These are phyloP conservation scores for Boletus subparvulus DNA, from an alignment of 768 basidiomycete genomes.

Conservation along the genomic window DNA sequence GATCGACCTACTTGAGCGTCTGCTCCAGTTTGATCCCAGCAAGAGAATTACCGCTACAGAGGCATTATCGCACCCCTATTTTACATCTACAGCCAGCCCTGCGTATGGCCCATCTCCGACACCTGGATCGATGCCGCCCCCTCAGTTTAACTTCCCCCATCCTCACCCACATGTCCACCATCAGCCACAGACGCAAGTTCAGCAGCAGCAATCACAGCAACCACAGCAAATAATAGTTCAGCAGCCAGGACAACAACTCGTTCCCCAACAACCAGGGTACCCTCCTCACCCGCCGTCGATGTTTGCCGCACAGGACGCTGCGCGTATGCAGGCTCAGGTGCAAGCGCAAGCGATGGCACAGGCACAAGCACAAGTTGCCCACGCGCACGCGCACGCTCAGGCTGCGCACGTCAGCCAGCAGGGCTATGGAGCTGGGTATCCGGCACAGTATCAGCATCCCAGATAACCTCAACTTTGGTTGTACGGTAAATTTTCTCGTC, in stretches of 20 bases:
- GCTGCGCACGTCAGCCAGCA: conserved; percentile 31
- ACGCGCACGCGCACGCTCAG: conserved; percentile 42
- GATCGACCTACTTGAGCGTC: conserved; percentile 88
- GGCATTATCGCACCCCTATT: conserved; percentile 91
- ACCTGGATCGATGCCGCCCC: conserved; percentile 63
- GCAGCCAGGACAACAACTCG: conserved; percentile 40
- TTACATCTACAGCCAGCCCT: conserved; percentile 52
- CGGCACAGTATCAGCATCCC: conserved; percentile 34
- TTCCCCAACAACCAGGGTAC: conserved; percentile 34
- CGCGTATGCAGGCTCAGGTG: conserved; percentile 43
- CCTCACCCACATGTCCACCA: conserved; percentile 52
- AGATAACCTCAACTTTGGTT: conserved; percentile 15
- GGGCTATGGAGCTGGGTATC: conserved; percentile 29
- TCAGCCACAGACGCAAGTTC: conserved; percentile 42
- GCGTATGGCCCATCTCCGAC: conserved; percentile 35
- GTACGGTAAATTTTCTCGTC: not conserved
- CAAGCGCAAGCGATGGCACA: conserved; percentile 42
- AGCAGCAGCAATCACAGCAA: conserved; percentile 50
- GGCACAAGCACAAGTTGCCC: conserved; percentile 40
- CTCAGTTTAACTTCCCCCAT: conserved; percentile 67
- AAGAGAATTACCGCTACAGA: conserved; percentile 90
- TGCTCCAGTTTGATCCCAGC: conserved; percentile 94
- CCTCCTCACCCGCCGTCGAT: conserved; percentile 34
- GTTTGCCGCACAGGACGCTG: conserved; percentile 34
- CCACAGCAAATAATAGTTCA: conserved; percentile 37